Base-by-base conservation (phyloP, 2,329 filamentous ascomycete species). In the Didymella lethalis region DNA sequence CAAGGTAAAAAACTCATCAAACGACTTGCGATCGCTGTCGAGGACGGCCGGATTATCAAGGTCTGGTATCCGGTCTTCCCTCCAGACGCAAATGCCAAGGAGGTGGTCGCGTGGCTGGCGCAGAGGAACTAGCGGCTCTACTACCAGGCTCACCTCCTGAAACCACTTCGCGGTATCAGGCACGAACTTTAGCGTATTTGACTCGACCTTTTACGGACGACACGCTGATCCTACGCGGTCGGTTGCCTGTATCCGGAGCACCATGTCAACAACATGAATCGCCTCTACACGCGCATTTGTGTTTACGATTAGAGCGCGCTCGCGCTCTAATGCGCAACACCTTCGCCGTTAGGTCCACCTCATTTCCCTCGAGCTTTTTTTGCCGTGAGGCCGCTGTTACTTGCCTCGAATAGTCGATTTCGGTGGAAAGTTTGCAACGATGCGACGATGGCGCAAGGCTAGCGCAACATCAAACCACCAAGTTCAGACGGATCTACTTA, bases 61-160 rank as follows among this genome's bases (percentile, higher is more conserved):
- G 73, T 78, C 18, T 80, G 74, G 70, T 81, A 80, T 71, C 78
- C 77, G n/a, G 77, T 80, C 78, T 80, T 63, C 75, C 61, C 78
- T 48, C 76, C 79, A 16, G 72, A 79, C 61, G 64, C 72, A 57
- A 80, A 75, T 62, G 78, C 78, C 10, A 71, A 72, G 57, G 72
- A 78, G 54, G 72, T 79, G 34, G 62, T 77, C 51, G 65, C 69
- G 59, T 81, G 73, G 73, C 62, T 70, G 49, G 57, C 61, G 64
- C 50, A 44, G 64, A 64, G 48, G 63, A 65, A 65, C 60, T 69
- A 67, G 64, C 58, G 61, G 54, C 57, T 47, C 61, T 65, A 54
- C 61, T 65, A 66, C 62, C 59, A 34, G 61, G 58, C 60, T 25
- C 61, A 57, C 32, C 53, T 59, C 65, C 57, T 69, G 68, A 70